Percentiles rank a stretch among this genome's conserved stretches.
phyloP scores from a whole-genome alignment of 495 filamentous ascomycete species.

The Aspergillus cristatus region DNA sequence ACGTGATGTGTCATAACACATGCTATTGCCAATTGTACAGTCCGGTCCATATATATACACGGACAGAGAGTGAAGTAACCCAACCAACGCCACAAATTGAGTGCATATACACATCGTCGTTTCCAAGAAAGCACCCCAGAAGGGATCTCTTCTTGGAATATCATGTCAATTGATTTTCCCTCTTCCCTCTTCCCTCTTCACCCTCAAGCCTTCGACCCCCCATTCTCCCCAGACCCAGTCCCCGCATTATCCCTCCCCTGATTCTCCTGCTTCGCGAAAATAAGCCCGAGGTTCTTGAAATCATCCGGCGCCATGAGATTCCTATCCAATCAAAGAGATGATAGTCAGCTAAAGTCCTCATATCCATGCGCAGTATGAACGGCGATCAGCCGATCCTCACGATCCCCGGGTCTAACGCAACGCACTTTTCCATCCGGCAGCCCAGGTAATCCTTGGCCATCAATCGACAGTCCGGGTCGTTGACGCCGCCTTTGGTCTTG shows the following conservation, averaged over 20 bases:
- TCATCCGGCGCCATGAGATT: conserved; percentile 94
- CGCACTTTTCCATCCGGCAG: conserved; percentile 92
- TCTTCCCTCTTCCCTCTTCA: background rate
- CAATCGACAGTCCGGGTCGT: conserved; percentile 73
- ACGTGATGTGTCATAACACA: no score
- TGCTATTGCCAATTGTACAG: no score
- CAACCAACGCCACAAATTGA: background rate
- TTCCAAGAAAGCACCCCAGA: no score
- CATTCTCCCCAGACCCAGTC: conserved; percentile 10
- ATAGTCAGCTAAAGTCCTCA: conserved; percentile 7
- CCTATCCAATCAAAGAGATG: conserved; percentile 29
- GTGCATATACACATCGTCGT: background rate
- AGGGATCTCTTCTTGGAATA: background rate
- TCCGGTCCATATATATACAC: background rate
- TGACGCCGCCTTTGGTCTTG: conserved; percentile 68
- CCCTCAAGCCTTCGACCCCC: conserved; percentile 6
- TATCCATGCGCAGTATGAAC: background rate
- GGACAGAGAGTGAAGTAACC: no score
- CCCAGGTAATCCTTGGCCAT: conserved; percentile 79
- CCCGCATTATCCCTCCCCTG: conserved; percentile 4
- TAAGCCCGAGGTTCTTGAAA: conserved; percentile 84
- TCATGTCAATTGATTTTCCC: no score
- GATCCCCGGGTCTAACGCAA: conserved; percentile 7
- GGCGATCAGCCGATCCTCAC: background rate
- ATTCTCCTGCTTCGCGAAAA: conserved; percentile 39